Conservation (phyloP, 106 monocot species). For the Dioscorea zingiberensis region DNA sequence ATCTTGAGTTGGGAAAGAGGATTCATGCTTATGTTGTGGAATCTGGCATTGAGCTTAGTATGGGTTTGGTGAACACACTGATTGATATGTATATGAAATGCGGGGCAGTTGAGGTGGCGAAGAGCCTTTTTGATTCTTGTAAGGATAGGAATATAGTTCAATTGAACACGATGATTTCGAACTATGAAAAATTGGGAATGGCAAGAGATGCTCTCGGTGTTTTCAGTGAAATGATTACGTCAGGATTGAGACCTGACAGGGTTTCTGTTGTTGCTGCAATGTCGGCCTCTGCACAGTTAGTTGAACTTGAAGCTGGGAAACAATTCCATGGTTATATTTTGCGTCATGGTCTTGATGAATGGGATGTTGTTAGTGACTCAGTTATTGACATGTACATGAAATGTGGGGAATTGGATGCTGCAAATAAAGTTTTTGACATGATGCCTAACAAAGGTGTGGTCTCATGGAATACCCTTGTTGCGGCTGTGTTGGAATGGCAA, state of each 20-base stretch:
- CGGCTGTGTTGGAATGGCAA: slow-evolving; percentile 29
- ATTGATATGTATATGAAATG: slow-evolving; percentile 46
- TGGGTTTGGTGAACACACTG: slow-evolving; percentile 17
- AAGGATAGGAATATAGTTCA: slow-evolving; percentile 20
- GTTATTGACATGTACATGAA: slow-evolving; percentile 45
- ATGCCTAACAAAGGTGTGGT: slow-evolving; percentile 23
- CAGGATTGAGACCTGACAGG: slow-evolving; percentile 15
- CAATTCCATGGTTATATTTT: slow-evolving; percentile 30
- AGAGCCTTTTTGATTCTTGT: slow-evolving; percentile 20
- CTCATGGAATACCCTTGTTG: slow-evolving; percentile 33
- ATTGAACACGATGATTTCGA: slow-evolving; percentile 42
- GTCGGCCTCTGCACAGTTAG: slow-evolving; percentile 23
- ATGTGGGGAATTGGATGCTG: slow-evolving; percentile 16
- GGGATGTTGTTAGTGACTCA: slow-evolving; percentile 25
- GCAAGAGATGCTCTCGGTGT: slow-evolving; percentile 12
- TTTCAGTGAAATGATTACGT: slow-evolving; percentile 23
- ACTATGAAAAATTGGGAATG: slow-evolving; percentile 24
- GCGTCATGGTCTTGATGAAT: slow-evolving; percentile 17
- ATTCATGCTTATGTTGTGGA: slow-evolving; percentile 13
- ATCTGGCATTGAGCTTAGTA: slow-evolving; percentile 20
- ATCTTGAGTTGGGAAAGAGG: slow-evolving; percentile 21
- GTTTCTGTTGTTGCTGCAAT: slow-evolving; percentile 21
- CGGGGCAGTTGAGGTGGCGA: slow-evolving; percentile 15
- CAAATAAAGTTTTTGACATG: slow-evolving; percentile 15
- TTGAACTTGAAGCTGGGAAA: slow-evolving; percentile 10